These are phyloP conservation scores for Testicularia cyperi DNA, from an alignment of 1,284 basidiomycete species.

Conservation along the genomic window DNA sequence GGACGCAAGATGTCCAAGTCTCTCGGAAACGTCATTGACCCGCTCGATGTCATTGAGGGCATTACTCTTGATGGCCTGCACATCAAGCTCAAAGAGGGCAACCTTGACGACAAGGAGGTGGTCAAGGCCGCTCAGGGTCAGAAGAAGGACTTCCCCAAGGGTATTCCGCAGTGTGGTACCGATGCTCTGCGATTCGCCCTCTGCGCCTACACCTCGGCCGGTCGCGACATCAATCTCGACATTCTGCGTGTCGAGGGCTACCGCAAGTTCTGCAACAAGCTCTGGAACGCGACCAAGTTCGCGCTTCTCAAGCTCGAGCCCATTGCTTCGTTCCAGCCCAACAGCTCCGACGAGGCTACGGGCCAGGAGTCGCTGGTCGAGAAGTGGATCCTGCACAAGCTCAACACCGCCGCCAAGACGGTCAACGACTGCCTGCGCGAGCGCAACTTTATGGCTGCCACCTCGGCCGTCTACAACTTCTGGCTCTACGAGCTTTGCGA, in stretches of 20 bases:
- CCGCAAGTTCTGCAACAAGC: slow-evolving; percentile 98
- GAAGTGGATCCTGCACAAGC: slow-evolving; percentile 91
- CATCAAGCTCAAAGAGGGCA: slow-evolving; percentile 83
- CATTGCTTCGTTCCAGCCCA: slow-evolving; percentile 49
- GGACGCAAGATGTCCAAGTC: slow-evolving; percentile 99
- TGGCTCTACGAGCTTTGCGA: slow-evolving; percentile 99
- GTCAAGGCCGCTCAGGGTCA: slow-evolving; percentile 87
- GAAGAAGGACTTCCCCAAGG: slow-evolving; percentile 99
- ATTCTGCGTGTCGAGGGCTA: slow-evolving; percentile 97
- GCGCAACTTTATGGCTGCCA: slow-evolving; percentile 90
- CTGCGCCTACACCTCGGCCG: slow-evolving; percentile 84
- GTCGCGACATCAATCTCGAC: slow-evolving; percentile 67
- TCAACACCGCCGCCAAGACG: slow-evolving; percentile 77
- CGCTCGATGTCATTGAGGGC: slow-evolving; percentile 92
- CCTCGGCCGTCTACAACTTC: slow-evolving; percentile 83
- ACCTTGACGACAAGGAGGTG: slow-evolving; percentile 92
- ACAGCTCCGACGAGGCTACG: slow-evolving; percentile 67
- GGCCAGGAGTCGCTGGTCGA: slow-evolving; percentile 90
- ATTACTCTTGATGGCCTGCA: slow-evolving; percentile 80
- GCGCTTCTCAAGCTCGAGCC: slow-evolving; percentile 64
- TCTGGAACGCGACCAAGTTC: slow-evolving; percentile 99
- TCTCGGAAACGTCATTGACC: slow-evolving; percentile 96
- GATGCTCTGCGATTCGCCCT: slow-evolving; percentile 94
- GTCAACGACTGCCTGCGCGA: slow-evolving; percentile 76
- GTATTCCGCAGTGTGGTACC: slow-evolving; percentile 97